Evolutionary conservation across 176 grass and related monocot genomes (phyloP), one percentile per base, ranked within the genome.

Genomic region (Otatea glauca): DNA sequence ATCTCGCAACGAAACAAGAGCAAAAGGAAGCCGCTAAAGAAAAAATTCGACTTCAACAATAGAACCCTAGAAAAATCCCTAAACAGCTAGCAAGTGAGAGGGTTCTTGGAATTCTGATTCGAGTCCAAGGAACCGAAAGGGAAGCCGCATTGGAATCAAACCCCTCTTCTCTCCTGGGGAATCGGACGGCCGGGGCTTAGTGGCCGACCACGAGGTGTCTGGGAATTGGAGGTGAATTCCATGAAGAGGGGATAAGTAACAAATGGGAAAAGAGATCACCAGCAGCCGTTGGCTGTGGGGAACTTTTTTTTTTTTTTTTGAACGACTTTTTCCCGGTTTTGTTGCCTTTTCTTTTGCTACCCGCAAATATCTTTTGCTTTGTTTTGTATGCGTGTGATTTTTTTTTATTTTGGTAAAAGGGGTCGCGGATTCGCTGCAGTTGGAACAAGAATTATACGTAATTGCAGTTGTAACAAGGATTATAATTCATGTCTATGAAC

Each of bases 51-150:
- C 20, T 72, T 34, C n/a, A 47, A 82, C 53, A 53, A 20, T 48
- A 83, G 54, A 83, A 60, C 67, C 80, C 68, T 47, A 83, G 54
- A 58, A 83, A 73, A 83, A 73, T 73, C 68, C 80, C 53, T 72
- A 83, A 7, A 73, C 48, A 73, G 17, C 80, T 37, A 20, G 42
- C 41, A 29, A 73, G 39, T 32, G 54, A 61, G 41, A 3, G 25
- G 12, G 54, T 42, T 83, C 68, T 70, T 83, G 80, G 54, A 72
- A 73, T 13, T 68, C 80, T 25, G 17, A 21, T 45, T 61, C 68
- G 80, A 83, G 39, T 13, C 54, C 68, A 63, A 83, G 54, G 73
- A 81, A 81, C n/a, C 16, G 41, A 58, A 61, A 71, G 68, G 68
- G 24, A 8, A 35, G 54, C 39, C 23, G 41, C 80, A 83, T 81